Conservation (phyloP, 2,329 filamentous ascomycete species). For the Ophiocordyceps camponoti-rufipedis region DNA sequence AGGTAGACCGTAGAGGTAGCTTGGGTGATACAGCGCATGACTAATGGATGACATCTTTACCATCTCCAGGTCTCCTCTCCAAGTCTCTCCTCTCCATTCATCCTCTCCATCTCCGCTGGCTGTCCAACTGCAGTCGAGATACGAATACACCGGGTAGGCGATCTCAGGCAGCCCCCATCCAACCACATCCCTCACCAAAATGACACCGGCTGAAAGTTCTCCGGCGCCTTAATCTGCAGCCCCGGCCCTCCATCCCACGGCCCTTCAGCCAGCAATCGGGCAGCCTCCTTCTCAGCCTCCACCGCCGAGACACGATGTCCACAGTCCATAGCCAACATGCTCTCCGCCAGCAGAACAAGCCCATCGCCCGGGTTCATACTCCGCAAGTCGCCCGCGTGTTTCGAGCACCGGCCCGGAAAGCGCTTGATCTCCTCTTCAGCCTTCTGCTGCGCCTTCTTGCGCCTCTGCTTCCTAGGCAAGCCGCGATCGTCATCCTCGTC, state of each 20-base stretch:
- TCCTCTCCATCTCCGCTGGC: too few species aligned
- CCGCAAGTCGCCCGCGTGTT: constrained; percentile 7
- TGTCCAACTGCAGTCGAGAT: too few species aligned
- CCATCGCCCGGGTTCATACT: constrained; percentile 9
- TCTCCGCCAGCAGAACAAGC: constrained; percentile 6
- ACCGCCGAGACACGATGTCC: not conserved
- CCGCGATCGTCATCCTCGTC: not conserved
- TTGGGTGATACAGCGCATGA: too few species aligned
- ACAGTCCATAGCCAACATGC: constrained; percentile 7
- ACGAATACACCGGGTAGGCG: not conserved
- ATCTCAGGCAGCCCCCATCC: not conserved
- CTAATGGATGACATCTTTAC: too few species aligned
- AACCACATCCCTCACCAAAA: constrained; percentile 10
- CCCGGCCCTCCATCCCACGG: not conserved
- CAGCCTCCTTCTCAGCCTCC: not conserved
- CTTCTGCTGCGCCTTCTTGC: not conserved
- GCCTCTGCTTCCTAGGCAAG: not conserved
- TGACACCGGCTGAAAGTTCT: constrained; percentile 7
- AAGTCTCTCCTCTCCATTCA: too few species aligned
- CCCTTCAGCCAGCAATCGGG: not conserved
- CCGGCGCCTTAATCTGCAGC: constrained; percentile 8
- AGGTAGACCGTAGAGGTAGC: too few species aligned
- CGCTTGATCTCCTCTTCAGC: constrained; percentile 1
- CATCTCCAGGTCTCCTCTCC: too few species aligned
- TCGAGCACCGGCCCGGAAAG: constrained; percentile 9